Evolutionary conservation across 2,329 filamentous ascomycete species (phyloP).

Genomic region (Immersiporthe knoxdaviesiana): DNA sequence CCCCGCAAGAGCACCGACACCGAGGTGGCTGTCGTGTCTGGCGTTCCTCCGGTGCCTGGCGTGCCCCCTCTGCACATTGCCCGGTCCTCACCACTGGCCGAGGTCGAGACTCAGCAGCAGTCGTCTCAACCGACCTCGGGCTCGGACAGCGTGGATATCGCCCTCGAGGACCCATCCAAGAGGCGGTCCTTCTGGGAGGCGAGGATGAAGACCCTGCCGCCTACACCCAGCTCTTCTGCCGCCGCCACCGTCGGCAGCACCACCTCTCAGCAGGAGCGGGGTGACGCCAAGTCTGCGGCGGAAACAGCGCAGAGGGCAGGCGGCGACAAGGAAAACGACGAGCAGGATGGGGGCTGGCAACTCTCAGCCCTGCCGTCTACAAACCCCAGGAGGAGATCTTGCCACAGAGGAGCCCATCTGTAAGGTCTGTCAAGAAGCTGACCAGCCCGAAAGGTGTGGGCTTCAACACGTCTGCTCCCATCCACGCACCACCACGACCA

Average conservation of each 20-base stretch:
- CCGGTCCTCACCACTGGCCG: slow-evolving; percentile 40
- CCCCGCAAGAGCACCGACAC: slow-evolving; percentile 36
- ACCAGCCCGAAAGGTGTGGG: slow-evolving; percentile 50
- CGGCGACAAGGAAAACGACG: slow-evolving; percentile 36
- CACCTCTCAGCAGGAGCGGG: slow-evolving; percentile 17
- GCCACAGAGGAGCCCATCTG: slow-evolving; percentile 37
- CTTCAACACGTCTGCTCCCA: slow-evolving; percentile 37
- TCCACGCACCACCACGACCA: slow-evolving; percentile 21
- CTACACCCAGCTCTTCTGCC: slow-evolving; percentile 38
- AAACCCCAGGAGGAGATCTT: slow-evolving; percentile 37
- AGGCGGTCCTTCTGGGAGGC: slow-evolving; percentile 38
- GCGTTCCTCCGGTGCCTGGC: neutral
- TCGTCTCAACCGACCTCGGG: slow-evolving; percentile 8
- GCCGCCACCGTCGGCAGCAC: slow-evolving; percentile 9
- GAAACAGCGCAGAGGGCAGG: slow-evolving; percentile 30
- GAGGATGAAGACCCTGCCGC: slow-evolving; percentile 44
- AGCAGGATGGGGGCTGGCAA: slow-evolving; percentile 35
- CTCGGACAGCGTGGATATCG: slow-evolving; percentile 9
- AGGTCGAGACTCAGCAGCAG: slow-evolving; percentile 15
- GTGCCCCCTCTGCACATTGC: slow-evolving; percentile 20
- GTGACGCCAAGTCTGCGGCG: slow-evolving; percentile 28
- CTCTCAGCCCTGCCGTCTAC: slow-evolving; percentile 58
- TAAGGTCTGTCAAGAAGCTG: slow-evolving; percentile 36
- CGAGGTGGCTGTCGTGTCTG: slow-evolving; percentile 34
- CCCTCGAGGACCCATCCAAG: slow-evolving; percentile 33